These are phyloP conservation scores for Entophlyctis luteolus DNA, from an alignment of 192 early-diverging fungal species.

Conservation along the genomic window DNA sequence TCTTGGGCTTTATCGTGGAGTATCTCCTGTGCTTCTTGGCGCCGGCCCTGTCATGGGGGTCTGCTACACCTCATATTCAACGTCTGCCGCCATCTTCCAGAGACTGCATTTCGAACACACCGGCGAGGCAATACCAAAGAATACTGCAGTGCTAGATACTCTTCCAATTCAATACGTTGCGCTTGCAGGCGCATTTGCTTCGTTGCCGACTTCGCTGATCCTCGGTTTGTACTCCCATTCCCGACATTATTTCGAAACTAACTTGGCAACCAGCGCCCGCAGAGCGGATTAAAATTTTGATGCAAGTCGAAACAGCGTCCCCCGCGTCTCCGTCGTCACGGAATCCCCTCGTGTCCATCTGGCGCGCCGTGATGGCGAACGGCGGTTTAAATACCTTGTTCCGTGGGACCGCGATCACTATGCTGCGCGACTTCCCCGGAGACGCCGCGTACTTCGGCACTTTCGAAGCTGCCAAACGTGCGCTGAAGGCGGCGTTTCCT, in stretches of 20 bases:
- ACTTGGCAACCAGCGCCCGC: slow-evolving; percentile 65
- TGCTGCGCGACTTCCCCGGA: slow-evolving; percentile 84
- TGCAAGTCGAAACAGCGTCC: slow-evolving; percentile 59
- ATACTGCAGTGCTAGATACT: slow-evolving; percentile 38
- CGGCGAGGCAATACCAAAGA: slow-evolving; percentile 25
- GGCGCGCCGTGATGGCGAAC: slow-evolving; percentile 50
- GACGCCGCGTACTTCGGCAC: slow-evolving; percentile 87
- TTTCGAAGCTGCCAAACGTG: slow-evolving; percentile 72
- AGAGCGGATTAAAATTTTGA: slow-evolving; percentile 89
- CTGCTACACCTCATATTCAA: slow-evolving; percentile 68
- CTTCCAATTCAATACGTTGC: slow-evolving; percentile 48
- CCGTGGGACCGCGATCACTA: slow-evolving; percentile 84
- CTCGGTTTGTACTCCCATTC: slow-evolving; percentile 7
- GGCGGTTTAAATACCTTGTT: slow-evolving; percentile 79
- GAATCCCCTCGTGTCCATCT: slow-evolving; percentile 15
- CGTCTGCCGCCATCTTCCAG: slow-evolving; percentile 1
- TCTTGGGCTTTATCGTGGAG: slow-evolving; percentile 89
- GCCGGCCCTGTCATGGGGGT: slow-evolving; percentile 85
- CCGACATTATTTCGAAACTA: background rate
- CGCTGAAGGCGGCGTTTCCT: slow-evolving; percentile 14
- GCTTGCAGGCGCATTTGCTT: slow-evolving; percentile 83
- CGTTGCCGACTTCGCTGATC: slow-evolving; percentile 84
- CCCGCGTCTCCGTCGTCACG: background rate
- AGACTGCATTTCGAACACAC: slow-evolving; percentile 24
- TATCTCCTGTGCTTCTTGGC: slow-evolving; percentile 79